Base-by-base conservation (phyloP, 805 yeast species). In the Saccharomycopsis olivae region DNA sequence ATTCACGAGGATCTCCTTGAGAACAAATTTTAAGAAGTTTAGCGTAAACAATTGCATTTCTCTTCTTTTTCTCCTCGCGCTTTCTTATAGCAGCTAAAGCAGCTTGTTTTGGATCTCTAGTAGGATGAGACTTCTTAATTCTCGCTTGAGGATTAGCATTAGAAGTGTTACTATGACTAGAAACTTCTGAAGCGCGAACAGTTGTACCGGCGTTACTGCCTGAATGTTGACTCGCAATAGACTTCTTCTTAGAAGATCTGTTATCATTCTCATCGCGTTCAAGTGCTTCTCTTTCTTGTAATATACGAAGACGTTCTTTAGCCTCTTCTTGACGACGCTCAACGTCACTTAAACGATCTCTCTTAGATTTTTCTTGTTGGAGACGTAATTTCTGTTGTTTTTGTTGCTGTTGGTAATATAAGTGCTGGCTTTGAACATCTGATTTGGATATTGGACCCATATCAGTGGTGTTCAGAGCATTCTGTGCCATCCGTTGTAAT, bases 1-100 rank as follows among this genome's bases (percentile, higher is more conserved):
- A 56, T 39, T 65, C 65, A 24, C 75, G 72, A 10, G 98, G 98
- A 60, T 92, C 94, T 5, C 88, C 92, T 24, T 73, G 76, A 2
- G 86, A 69, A 53, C 96, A 89, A 35, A 88, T 88, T 29, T 76
- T 73, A 41, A 72, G 67, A 36, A 92, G 65, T 51, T 76, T 81
- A 34, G 74, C 71, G 49, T 84, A 70, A 13, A 84, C 77, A 52
- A 82, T 84, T 37, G 70, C 75, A 50, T 84, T 86, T 52, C 73
- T 72, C 42, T 74, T 71, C 47, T 74, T 78, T 56, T 85, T 78
- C 38, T 83, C 83, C 53, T 85, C 95, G 36, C 89, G 73, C 51
- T 84, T 81, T 54, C 76, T 71, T 48, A 75, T 83, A 2, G 71
- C 70, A 47, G 61, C 57, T 47, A 66, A 61, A 29, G 76, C 81